Base-by-base conservation (phyloP, 2,329 filamentous ascomycete genomes). In the Cercospora sp. region DNA sequence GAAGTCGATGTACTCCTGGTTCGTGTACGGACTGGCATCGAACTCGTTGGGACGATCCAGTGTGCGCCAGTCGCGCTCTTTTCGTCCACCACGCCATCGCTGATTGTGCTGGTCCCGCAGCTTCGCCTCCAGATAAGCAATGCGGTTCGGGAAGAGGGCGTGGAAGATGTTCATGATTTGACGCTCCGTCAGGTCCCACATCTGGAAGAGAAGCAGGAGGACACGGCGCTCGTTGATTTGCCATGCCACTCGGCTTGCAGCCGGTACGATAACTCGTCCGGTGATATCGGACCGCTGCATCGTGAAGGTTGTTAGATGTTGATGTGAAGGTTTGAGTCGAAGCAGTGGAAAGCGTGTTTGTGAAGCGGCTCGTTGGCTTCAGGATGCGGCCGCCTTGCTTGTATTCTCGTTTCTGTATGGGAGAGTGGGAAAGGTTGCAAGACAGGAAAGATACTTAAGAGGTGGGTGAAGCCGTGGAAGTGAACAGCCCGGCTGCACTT, bases 41-140 rank as follows among this genome's bases (percentile, higher is more conserved):
- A 7, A 63, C 3, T 31, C 28, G 30, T 63, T 55, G 2, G 61
- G 61, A 2, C 61, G 61, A 36, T 63, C 61, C 7, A 63, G 26
- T 16, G 8, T 3, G 20, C 48, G 26, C 61, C 61, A 63, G 45
- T 63, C 45, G 8, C 26, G 33, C 28, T 63, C 45, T n/a, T 16
- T 16, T 2, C 61, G 16, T 0, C 61, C 61, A 3, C 45, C 30
- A 28, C 18, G 12, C 45, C 45, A 63, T 16, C 61, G 61, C 7
- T 33, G 61, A 2, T 36, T 42, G 28, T 55, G 51, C 7, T 63
- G 61, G 13, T 63, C 61, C 4, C 48, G 48, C 4, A 63, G 28
- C 10, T 55, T 53, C 18, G n/a, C 26, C 26, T 28, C 26, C 26
- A 28, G 26, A n/a, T 64, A 64, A 13, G 26, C 45, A 3, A 9